Conservation (phyloP, 1,139 yeast genomes). For the Lodderomyces pseudojiufengensis region DNA sequence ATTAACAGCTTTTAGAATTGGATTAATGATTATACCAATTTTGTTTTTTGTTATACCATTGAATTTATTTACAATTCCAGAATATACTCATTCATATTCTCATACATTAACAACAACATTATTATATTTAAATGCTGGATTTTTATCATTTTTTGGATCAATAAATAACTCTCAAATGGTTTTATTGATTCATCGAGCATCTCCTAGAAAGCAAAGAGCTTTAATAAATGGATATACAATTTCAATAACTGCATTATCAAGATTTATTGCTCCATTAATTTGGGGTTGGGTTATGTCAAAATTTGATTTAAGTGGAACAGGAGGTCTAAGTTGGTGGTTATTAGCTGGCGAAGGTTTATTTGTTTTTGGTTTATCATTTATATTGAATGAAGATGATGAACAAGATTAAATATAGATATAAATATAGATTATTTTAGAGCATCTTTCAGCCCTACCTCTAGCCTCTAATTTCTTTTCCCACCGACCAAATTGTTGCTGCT, state of each 20-base stretch:
- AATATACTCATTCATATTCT: constrained; percentile 25
- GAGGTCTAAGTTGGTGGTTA: constrained; percentile 48
- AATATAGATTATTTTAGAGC: no score
- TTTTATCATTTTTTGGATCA: constrained; percentile 33
- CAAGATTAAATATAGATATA: neutral
- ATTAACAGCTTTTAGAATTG: constrained; percentile 40
- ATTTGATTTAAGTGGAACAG: constrained; percentile 37
- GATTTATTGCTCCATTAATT: constrained; percentile 54
- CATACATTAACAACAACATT: constrained; percentile 18
- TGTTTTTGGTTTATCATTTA: constrained; percentile 8
- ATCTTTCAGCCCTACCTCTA: no score
- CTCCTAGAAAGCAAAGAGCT: constrained; percentile 49
- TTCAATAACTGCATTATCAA: constrained; percentile 50
- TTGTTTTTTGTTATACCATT: constrained; percentile 50
- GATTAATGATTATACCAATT: constrained; percentile 41
- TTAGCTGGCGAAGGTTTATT: constrained; percentile 5
- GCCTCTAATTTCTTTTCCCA: no score
- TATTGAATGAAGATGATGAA: constrained; percentile 6
- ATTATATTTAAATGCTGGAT: constrained; percentile 18
- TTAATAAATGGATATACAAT: constrained; percentile 48
- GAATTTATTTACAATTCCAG: constrained; percentile 40
- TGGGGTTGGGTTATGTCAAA: constrained; percentile 58
- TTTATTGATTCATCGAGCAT: constrained; percentile 47
- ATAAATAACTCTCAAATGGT: constrained; percentile 40
- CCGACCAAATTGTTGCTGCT: no score